A percentile compares a stretch with the other conserved stretches of the same genome.
Evolutionary conservation across 2,329 filamentous ascomycete genomes (phyloP).

Genomic region (Colletotrichum chlorophyti): DNA sequence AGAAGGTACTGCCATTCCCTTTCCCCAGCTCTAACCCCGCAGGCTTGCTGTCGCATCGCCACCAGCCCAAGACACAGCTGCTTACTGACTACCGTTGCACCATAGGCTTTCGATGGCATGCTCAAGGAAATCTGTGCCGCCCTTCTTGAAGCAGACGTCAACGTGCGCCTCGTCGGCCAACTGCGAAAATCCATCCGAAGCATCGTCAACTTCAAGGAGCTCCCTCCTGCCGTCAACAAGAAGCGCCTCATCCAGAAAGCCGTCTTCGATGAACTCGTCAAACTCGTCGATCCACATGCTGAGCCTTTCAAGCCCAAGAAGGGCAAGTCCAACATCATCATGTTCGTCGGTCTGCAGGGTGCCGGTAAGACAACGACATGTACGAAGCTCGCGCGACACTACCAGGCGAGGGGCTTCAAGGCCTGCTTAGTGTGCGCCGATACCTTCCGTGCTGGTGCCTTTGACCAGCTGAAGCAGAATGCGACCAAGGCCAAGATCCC

Average conservation of each 20-base stretch:
- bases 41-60: neutral
- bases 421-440: conserved; percentile 95
- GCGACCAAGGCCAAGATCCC: conserved; percentile 99
- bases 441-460: conserved; percentile 97
- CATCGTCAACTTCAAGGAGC: conserved; percentile 92
- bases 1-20: conserved; percentile 71
- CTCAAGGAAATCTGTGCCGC: conserved; percentile 97
- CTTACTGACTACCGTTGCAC: neutral
- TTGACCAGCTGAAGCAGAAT: conserved; percentile 98
- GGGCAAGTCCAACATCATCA: conserved; percentile 94
- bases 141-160: conserved; percentile 95
- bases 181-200: conserved; percentile 92
- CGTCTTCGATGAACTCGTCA: conserved; percentile 95
- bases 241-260: conserved; percentile 97
- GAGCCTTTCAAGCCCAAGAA: conserved; percentile 98
- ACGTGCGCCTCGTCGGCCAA: conserved; percentile 88
- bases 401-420: conserved; percentile 91
- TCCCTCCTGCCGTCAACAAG: conserved; percentile 93
- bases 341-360: conserved; percentile 98
- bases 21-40: neutral
- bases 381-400: conserved; percentile 95
- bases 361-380: conserved; percentile 98
- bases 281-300: conserved; percentile 92
- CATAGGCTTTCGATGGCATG: conserved; percentile 93
- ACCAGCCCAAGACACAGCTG: neutral